Conservation (phyloP, 2,329 filamentous ascomycete species). For the Chaetoscypha palmicola region DNA sequence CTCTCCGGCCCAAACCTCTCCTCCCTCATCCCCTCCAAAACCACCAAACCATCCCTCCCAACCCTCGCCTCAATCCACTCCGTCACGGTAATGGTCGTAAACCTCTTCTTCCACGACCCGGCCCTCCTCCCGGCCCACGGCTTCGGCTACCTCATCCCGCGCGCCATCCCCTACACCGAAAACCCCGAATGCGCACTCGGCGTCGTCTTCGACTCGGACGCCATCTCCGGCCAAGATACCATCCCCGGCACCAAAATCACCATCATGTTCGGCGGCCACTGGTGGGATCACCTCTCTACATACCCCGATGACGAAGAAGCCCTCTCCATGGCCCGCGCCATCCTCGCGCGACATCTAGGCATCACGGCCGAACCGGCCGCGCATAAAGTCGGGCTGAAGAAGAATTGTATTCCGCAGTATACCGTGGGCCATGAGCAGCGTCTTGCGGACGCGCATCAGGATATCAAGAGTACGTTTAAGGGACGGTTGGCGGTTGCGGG, state of each 20-base stretch:
- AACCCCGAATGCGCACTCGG: constrained; percentile 82
- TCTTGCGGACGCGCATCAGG: constrained; percentile 26
- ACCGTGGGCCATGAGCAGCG: constrained; percentile 58
- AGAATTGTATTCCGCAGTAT: constrained; percentile 86
- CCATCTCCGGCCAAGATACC: constrained; percentile 44
- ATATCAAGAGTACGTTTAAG: constrained; percentile 26
- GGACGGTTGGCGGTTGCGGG: constrained; percentile 37
- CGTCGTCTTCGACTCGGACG: constrained; percentile 76
- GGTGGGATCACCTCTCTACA: constrained; percentile 61
- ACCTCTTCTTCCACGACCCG: constrained; percentile 70
- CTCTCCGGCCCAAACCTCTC: constrained; percentile 32
- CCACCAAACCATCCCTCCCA: constrained; percentile 33
- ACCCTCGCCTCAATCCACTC: constrained; percentile 49
- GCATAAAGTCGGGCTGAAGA: constrained; percentile 53
- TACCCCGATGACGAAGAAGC: constrained; percentile 62
- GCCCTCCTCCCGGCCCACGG: constrained; percentile 58
- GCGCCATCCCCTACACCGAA: constrained; percentile 58
- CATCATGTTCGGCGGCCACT: constrained; percentile 91
- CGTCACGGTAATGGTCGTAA: constrained; percentile 86
- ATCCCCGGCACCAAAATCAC: constrained; percentile 73
- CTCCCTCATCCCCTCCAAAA: constrained; percentile 10
- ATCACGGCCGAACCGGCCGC: constrained; percentile 56
- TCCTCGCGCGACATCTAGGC: constrained; percentile 67
- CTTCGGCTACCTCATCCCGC: constrained; percentile 89
- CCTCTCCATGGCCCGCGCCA: constrained; percentile 58